phyloP scores from a whole-genome alignment of 257 asterid species.

The Solanum okadae region DNA sequence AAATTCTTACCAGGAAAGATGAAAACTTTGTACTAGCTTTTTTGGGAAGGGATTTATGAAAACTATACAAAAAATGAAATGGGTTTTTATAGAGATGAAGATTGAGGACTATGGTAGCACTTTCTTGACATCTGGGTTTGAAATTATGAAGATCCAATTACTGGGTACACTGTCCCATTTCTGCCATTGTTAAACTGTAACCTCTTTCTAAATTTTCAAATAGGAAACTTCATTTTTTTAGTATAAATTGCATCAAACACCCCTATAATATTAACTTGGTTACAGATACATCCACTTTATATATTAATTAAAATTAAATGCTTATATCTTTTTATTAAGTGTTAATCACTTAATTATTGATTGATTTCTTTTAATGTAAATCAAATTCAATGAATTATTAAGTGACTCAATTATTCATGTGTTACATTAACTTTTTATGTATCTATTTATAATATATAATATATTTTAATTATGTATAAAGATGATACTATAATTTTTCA shows the following conservation, averaged over 20 bases:
- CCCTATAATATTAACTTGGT: neutral
- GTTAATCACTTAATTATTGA: neutral
- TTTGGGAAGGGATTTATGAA: too few species aligned
- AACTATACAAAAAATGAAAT: neutral
- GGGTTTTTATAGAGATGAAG: neutral
- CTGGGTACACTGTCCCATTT: neutral
- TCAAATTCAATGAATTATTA: neutral
- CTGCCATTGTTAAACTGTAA: neutral
- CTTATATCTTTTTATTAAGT: neutral
- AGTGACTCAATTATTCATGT: neutral
- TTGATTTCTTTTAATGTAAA: neutral
- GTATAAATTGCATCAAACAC: neutral
- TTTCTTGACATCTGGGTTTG: neutral
- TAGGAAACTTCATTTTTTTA: neutral
- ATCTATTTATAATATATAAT: neutral
- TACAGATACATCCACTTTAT: neutral
- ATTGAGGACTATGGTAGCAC: neutral
- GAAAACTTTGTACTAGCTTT: neutral
- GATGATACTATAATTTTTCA: neutral
- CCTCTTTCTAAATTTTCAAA: neutral
- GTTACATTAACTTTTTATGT: neutral
- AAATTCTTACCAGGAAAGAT: neutral
- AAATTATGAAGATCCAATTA: neutral
- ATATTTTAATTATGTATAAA: neutral
- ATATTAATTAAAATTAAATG: neutral